These are phyloP conservation scores for Xylaria scruposa DNA, from an alignment of 495 filamentous ascomycete genomes.

Conservation along the genomic window DNA sequence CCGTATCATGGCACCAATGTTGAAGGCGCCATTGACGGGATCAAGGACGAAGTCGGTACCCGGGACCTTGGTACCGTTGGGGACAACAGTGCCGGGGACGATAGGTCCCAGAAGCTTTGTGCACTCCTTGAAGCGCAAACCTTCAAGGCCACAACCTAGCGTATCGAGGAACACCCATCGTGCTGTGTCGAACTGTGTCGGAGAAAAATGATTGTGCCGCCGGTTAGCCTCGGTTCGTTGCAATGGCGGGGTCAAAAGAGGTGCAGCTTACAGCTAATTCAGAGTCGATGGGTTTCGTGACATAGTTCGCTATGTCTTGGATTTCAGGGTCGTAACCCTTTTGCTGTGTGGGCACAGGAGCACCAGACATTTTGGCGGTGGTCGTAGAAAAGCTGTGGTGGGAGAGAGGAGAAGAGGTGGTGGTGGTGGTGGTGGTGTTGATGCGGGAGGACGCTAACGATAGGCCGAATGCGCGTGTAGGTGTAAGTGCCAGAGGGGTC, in stretches of 20 bases:
- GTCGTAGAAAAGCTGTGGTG: conserved; percentile 62
- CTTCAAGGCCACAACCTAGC: conserved; percentile 94
- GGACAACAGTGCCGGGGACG: conserved; percentile 88
- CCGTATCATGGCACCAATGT: conserved; percentile 97
- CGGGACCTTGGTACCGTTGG: conserved; percentile 89
- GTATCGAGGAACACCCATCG: conserved; percentile 92
- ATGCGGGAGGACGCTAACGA: conserved; percentile 32
- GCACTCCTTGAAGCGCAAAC: conserved; percentile 94
- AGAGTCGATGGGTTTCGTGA: conserved; percentile 87
- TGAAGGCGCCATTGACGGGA: conserved; percentile 95
- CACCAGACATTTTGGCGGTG: conserved; percentile 58
- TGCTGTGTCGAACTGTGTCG: conserved; percentile 85
- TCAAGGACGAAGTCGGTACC: conserved; percentile 95
- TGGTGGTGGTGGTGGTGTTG: conserved; percentile 14
- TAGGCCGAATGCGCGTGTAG: conserved; percentile 29
- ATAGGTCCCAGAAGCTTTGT: conserved; percentile 93
- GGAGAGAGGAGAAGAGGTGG: conserved; percentile 33
- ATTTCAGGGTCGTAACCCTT: conserved; percentile 88
- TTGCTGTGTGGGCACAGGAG: conserved; percentile 54
- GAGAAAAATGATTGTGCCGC: conserved; percentile 30
- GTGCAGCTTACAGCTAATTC: conserved; percentile 80
- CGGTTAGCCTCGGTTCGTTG: conserved; percentile 33
- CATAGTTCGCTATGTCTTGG: conserved; percentile 90
- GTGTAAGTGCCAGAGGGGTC: conserved; percentile 31
- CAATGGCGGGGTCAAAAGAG: conserved; percentile 5